Percentiles rank a stretch among this genome's conserved stretches.
phyloP scores from a whole-genome alignment of 1,284 basidiomycete genomes.

The Ganoderma leucocontextum region DNA sequence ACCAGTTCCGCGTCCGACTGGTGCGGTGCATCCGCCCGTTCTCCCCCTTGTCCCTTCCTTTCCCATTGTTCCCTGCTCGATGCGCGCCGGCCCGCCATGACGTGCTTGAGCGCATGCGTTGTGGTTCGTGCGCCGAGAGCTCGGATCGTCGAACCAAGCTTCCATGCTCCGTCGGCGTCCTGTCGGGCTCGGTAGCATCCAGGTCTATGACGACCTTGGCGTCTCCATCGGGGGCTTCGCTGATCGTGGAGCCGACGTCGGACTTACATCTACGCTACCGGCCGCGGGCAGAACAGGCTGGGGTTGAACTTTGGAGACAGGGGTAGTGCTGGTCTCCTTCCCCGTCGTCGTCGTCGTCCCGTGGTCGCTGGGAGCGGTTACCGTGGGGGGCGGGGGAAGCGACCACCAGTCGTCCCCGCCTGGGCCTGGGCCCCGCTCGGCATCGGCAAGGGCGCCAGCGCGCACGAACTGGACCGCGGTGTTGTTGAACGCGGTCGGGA shows the following conservation, averaged over 20 bases:
- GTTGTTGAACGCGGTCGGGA: constrained; percentile 75
- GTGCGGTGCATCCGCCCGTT: not conserved
- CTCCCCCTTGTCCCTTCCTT: not conserved
- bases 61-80: not conserved
- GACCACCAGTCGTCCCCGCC: constrained; percentile 43
- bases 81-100: not conserved
- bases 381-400: constrained; percentile 26
- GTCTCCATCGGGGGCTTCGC: constrained; percentile 2
- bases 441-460: constrained; percentile 30
- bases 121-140: not conserved
- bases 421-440: not conserved
- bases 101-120: not conserved
- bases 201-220: not conserved
- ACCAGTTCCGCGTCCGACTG: not conserved
- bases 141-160: not conserved
- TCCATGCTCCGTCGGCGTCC: not conserved
- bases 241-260: constrained; percentile 6
- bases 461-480: constrained; percentile 63
- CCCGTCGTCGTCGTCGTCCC: not conserved
- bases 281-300: not conserved
- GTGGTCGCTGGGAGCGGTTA: constrained; percentile 1
- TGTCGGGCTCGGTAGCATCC: not conserved
- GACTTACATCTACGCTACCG: not conserved
- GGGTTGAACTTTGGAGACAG: not conserved
- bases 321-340: not conserved